Conservation (phyloP, 1,139 yeast genomes). For the Suhomyces maxii region DNA sequence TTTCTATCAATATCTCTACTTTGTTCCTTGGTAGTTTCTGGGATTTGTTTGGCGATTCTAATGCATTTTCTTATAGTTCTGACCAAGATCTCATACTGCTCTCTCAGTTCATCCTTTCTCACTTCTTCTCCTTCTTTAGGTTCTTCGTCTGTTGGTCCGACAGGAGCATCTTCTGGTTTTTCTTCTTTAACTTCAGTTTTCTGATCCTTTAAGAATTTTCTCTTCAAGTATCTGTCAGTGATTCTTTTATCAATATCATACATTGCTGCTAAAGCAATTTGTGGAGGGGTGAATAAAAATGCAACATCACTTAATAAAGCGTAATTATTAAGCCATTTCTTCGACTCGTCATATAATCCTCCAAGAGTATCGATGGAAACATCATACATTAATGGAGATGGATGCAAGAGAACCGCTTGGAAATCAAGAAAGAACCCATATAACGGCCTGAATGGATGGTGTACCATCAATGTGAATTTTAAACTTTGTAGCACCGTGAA, state of each 20-base stretch:
- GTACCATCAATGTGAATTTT: constrained; percentile 77
- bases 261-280: constrained; percentile 86
- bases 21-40: constrained; percentile 56
- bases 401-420: constrained; percentile 59
- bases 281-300: constrained; percentile 88
- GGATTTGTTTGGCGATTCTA: constrained; percentile 39
- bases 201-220: constrained; percentile 46
- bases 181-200: constrained; percentile 12
- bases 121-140: constrained; percentile 17
- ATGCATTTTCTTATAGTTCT: constrained; percentile 51
- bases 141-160: constrained; percentile 8
- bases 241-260: constrained; percentile 64
- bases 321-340: constrained; percentile 61
- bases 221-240: constrained; percentile 62
- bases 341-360: constrained; percentile 66
- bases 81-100: constrained; percentile 45
- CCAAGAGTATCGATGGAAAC: constrained; percentile 48
- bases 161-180: not conserved
- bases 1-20: constrained; percentile 63
- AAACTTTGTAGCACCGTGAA: constrained; percentile 72
- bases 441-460: constrained; percentile 83
- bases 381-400: constrained; percentile 37
- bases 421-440: constrained; percentile 91
- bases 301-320: constrained; percentile 69
- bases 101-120: constrained; percentile 12